Evolutionary conservation across 1,139 yeast species (phyloP).

Genomic region (Saccharomyces hybrid): DNA sequence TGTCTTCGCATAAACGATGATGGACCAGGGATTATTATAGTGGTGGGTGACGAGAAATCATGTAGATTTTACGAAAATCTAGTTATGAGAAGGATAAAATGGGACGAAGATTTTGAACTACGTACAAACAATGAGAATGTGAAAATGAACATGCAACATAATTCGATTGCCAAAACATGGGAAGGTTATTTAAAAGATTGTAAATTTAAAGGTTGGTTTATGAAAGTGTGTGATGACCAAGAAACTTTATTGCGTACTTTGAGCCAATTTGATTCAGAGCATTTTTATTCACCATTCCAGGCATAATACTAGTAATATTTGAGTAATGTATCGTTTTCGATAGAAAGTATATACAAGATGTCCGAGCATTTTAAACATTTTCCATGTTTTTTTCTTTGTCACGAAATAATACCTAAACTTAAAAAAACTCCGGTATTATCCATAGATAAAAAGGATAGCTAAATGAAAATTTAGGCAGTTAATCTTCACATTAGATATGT

Average conservation of each 20-base stretch:
- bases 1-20: slow-evolving; percentile 36
- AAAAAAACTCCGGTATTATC: too few relatives aligned
- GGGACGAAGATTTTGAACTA: slow-evolving; percentile 46
- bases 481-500: too few relatives aligned
- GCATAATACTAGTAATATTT: background rate
- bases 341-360: too few relatives aligned
- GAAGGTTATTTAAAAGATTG: slow-evolving; percentile 54
- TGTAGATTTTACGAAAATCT: slow-evolving; percentile 57
- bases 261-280: slow-evolving; percentile 16
- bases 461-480: too few relatives aligned
- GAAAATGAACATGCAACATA: slow-evolving; percentile 38
- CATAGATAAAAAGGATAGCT: too few relatives aligned
- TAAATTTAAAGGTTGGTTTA: slow-evolving; percentile 27
- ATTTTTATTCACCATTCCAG: background rate
- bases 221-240: slow-evolving; percentile 24
- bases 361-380: too few relatives aligned
- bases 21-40: slow-evolving; percentile 53
- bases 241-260: slow-evolving; percentile 15
- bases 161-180: slow-evolving; percentile 59
- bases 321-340: too few relatives aligned
- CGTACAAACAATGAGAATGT: slow-evolving; percentile 19
- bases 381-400: too few relatives aligned
- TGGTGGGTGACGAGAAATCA: slow-evolving; percentile 63
- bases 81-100: slow-evolving; percentile 54
- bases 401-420: too few relatives aligned